Percentiles rank a stretch among this genome's conserved stretches.
Conservation (phyloP, 2,329 filamentous ascomycete genomes). For the Pseudofabraea citricarpa region DNA sequence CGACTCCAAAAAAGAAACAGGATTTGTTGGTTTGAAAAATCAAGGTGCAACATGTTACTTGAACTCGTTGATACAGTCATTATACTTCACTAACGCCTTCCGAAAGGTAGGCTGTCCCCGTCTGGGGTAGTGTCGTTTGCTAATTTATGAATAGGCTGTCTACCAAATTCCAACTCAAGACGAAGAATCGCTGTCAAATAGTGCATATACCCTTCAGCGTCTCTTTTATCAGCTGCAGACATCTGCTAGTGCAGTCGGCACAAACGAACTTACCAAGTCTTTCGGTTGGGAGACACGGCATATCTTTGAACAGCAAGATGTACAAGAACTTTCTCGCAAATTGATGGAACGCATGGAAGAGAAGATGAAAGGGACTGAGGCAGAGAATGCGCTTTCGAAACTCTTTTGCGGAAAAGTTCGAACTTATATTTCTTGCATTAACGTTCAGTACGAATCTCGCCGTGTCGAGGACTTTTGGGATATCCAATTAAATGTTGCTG, state of each 20-base stretch:
- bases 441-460: conserved; percentile 96
- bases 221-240: conserved; percentile 95
- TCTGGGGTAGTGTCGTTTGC: not conserved
- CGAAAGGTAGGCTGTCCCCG: conserved; percentile 61
- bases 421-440: conserved; percentile 97
- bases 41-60: conserved; percentile 91
- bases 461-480: conserved; percentile 98
- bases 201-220: conserved; percentile 87
- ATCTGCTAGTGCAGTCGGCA: conserved; percentile 76
- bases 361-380: conserved; percentile 94
- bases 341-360: conserved; percentile 97
- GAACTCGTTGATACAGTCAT: conserved; percentile 77
- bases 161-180: conserved; percentile 94
- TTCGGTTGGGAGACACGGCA: conserved; percentile 98
- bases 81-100: conserved; percentile 89
- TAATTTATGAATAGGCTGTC: conserved; percentile 59
- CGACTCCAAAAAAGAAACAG: conserved; percentile 98
- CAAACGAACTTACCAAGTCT: conserved; percentile 88
- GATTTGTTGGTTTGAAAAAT: conserved; percentile 93
- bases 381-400: conserved; percentile 80
- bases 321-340: conserved; percentile 93
- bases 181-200: conserved; percentile 77
- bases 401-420: conserved; percentile 98
- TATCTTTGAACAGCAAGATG: conserved; percentile 98
- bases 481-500: conserved; percentile 92